Conservation (phyloP, 371 early-diverging fungal species). For the Dichotomocladium elegans region DNA sequence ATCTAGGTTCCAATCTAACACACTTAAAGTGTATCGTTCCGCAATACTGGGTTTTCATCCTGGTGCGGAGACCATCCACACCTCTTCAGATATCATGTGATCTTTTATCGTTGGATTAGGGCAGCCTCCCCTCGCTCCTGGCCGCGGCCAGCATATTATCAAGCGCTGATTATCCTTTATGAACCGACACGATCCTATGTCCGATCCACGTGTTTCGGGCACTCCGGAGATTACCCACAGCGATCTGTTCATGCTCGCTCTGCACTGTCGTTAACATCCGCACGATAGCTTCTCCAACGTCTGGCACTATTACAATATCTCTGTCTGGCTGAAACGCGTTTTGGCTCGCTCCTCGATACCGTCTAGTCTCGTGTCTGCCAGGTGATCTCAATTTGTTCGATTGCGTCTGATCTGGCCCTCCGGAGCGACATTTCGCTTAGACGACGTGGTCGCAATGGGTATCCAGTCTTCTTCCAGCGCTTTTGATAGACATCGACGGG, state of each 20-base stretch:
- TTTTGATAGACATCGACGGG: too few species aligned
- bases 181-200: background rate
- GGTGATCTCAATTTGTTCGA: background rate
- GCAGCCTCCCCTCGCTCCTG: background rate
- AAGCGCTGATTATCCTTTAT: background rate
- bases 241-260: background rate
- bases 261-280: background rate
- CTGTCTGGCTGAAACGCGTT: background rate
- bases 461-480: too few species aligned
- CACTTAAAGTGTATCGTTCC: background rate
- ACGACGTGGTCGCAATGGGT: slow-evolving; percentile 5
- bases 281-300: background rate
- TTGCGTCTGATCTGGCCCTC: slow-evolving; percentile 10
- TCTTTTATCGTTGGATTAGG: background rate
- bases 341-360: background rate
- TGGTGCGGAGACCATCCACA: background rate
- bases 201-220: background rate
- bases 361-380: background rate
- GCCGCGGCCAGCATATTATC: background rate
- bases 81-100: background rate
- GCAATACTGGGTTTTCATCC: background rate
- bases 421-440: slow-evolving; percentile 1
- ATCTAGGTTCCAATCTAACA: background rate
- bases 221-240: background rate
- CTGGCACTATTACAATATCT: background rate